Conservation (phyloP, 306 rosid genomes). For the Luffa acutangula region DNA sequence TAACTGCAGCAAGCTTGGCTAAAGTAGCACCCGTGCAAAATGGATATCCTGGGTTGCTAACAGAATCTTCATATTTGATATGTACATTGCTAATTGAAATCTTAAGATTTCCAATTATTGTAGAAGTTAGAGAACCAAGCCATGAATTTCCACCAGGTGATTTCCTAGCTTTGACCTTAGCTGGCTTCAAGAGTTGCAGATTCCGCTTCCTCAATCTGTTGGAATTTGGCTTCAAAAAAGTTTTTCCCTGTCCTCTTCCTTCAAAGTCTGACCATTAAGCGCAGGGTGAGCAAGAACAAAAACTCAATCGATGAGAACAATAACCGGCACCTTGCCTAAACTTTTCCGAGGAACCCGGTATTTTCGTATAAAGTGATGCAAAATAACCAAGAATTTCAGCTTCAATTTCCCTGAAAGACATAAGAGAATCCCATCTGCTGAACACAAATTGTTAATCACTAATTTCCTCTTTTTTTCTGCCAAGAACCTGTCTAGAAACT, state of each 20-base stretch:
- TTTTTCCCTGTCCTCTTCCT: slow-evolving; percentile 83
- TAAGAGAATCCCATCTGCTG: no score
- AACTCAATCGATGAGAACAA: slow-evolving; percentile 89
- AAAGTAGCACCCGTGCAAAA: slow-evolving; percentile 85
- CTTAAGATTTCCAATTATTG: slow-evolving; percentile 89
- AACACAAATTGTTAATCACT: no score
- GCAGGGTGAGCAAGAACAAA: slow-evolving; percentile 90
- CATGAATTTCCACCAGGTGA: no score
- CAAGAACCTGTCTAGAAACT: no score
- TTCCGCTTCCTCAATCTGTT: slow-evolving; percentile 97
- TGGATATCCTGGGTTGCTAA: slow-evolving; percentile 80
- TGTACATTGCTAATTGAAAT: slow-evolving; percentile 94
- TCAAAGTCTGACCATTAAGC: slow-evolving; percentile 49
- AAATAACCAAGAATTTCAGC: no score
- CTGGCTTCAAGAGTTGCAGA: slow-evolving; percentile 89
- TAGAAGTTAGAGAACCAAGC: slow-evolving; percentile 72
- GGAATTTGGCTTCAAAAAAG: slow-evolving; percentile 86
- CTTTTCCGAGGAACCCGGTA: slow-evolving; percentile 99
- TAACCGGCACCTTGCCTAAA: slow-evolving; percentile 96
- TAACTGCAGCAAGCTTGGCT: slow-evolving; percentile 97
- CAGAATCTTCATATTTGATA: slow-evolving; percentile 91
- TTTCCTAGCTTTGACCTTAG: slow-evolving; percentile 76
- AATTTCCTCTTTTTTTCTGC: no score
- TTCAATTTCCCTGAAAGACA: no score
- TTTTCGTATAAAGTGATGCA: no score